Base-by-base conservation (phyloP, 371 early-diverging fungal genomes). In the Chytridium lagenaria region DNA sequence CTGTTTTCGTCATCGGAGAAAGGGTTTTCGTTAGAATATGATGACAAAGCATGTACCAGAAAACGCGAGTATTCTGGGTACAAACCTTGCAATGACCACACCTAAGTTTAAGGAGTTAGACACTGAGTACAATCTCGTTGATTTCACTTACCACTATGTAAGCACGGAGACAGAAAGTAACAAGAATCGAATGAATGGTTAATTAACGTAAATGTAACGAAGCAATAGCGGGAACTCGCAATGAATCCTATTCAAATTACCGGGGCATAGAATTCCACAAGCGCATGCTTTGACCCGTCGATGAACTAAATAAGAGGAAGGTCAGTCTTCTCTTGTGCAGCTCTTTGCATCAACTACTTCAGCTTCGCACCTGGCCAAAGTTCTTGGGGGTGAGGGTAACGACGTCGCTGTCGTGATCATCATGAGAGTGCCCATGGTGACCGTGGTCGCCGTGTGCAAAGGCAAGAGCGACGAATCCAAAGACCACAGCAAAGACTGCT, bases 241-340 rank as follows among this genome's bases (percentile, higher is more conserved):
- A 44, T 44, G 44, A 44, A 19, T 44, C n/a, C n/a, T n/a, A n/a
- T n/a, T n/a, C n/a, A n/a, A n/a, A n/a, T n/a, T n/a, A 83, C 82
- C 82, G 84, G 84, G n/a, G 87, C 87, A 69, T 78, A 87, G 80
- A 87, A 87, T 68, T 87, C 83, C 19, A 87, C 84, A 28, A 87
- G 77, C 28, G 79, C 85, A 50, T 76, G 72, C 61, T 78, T 78
- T 10, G 71, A 71, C 1, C 87, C 87, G 61, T 83, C 85, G 34
- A 85, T 68, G 50, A 79, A 68, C 76, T 80, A 40, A 26, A 5
- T 16, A n/a, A 34, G 33, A 50, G 7, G 63, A 52, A 38, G 38
- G n/a, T n/a, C n/a, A n/a, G n/a, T n/a, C n/a, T n/a, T n/a, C n/a
- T n/a, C n/a, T n/a, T n/a, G n/a, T n/a, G n/a, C 30, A 7, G 37